Base-by-base conservation (phyloP, 495 filamentous ascomycete genomes). In the Cercophora newfieldiana region DNA sequence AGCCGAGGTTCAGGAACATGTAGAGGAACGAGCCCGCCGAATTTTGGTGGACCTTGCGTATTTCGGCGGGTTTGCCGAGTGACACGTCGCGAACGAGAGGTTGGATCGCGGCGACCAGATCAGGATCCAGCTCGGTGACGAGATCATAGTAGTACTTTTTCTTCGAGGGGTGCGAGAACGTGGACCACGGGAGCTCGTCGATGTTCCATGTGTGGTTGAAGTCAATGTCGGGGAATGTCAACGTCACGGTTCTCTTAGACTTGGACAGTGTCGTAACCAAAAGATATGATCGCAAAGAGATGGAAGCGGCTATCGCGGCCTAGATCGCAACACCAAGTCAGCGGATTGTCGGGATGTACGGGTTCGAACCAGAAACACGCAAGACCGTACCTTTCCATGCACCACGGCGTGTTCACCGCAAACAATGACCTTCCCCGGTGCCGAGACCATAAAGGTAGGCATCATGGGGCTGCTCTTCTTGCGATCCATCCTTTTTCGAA, bases 391-490 rank as follows among this genome's bases (percentile, higher is more conserved):
- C 83, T 97, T 97, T 73, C 95, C 95, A 72, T 99, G 86, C 10
- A 99, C 95, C 1, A 97, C 95, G 12, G 95, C 91, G 81, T 99
- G 95, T 75, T 99, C 95, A 61, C 95, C 95, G 77, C 90, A 97
- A 19, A 97, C 91, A 74, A 99, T 98, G 71, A 96, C 94, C 77
- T 99, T 99, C 31, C 94, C 95, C 14, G 95, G 95, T 16, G 95
- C 94, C 7, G 95, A 98, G 62, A 97, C 94, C 91, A 98, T 96
- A 69, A 98, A 99, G 51, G 94, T 80, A 5, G 94, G 93, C 80
- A 93, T 81, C 84, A 87, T 85, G 10, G 84, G 83, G 28, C 75
- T 82, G n/a, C 83, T 86, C 51, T 82, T 75, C 53, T 84, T 86
- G 71, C 83, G 82, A 50, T 77, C 67, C 71, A 79, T 68, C 67